Conservation (phyloP, 164 flowering plant genomes). For the Vitis rotundifolia region DNA sequence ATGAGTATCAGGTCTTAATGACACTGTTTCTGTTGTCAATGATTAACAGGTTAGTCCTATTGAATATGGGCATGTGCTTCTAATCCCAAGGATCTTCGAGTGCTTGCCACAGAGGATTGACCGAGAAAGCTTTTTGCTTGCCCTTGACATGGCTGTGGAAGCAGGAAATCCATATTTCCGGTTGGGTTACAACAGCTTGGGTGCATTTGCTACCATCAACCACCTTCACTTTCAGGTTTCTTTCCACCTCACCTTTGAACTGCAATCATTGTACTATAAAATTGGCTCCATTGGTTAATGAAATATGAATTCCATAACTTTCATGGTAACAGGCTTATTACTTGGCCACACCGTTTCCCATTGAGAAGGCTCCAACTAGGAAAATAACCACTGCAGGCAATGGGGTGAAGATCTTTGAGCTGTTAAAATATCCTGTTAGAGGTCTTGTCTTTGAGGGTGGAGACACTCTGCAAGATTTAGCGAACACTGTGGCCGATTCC, state of each 20-base stretch:
- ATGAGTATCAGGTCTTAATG: not conserved
- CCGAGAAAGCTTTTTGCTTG: constrained; percentile 55
- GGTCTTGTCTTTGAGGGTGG: constrained; percentile 69
- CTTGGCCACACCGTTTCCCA: constrained; percentile 57
- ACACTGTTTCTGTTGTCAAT: not conserved
- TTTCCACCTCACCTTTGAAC: not conserved
- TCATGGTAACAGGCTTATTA: constrained; percentile 50
- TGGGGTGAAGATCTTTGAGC: constrained; percentile 47
- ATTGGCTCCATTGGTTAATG: not conserved
- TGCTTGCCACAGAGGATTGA: constrained; percentile 72
- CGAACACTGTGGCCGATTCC: constrained; percentile 46
- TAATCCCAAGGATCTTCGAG: constrained; percentile 59
- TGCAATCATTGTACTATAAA: not conserved
- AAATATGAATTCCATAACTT: not conserved
- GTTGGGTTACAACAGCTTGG: constrained; percentile 73
- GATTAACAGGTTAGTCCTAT: constrained; percentile 64
- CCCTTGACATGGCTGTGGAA: constrained; percentile 63
- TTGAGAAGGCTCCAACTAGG: constrained; percentile 63
- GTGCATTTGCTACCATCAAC: constrained; percentile 75
- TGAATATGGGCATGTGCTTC: constrained; percentile 68
- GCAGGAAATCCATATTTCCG: constrained; percentile 65
- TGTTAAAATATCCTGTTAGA: constrained; percentile 57
- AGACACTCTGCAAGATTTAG: constrained; percentile 34
- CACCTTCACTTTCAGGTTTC: constrained; percentile 69
- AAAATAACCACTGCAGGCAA: constrained; percentile 27